phyloP scores from a whole-genome alignment of 768 basidiomycete genomes.

The Arthromyces matolae region DNA sequence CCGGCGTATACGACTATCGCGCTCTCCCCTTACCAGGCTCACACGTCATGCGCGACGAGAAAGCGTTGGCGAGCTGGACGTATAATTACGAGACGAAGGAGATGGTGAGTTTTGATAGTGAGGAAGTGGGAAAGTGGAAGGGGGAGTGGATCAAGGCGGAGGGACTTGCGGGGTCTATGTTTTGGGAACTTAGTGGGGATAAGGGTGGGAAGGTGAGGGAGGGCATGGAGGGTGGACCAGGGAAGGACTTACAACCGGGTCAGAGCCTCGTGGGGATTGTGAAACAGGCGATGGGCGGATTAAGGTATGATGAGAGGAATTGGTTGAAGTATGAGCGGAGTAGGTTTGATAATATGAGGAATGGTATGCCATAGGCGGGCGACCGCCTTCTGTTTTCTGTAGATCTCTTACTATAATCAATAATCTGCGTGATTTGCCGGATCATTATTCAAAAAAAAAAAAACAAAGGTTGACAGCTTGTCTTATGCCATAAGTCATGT shows the following conservation, averaged over 20 bases:
- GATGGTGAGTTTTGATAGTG: slow-evolving; percentile 81
- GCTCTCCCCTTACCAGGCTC: slow-evolving; percentile 77
- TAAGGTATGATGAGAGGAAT: slow-evolving; percentile 62
- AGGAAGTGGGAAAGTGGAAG: slow-evolving; percentile 65
- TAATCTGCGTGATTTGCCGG: background rate
- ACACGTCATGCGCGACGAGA: slow-evolving; percentile 60
- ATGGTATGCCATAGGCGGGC: slow-evolving; percentile 57
- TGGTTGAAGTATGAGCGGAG: slow-evolving; percentile 79
- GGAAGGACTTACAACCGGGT: slow-evolving; percentile 72
- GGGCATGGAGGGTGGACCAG: slow-evolving; percentile 70
- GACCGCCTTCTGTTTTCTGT: too few relatives aligned
- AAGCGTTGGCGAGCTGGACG: slow-evolving; percentile 74
- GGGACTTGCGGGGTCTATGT: slow-evolving; percentile 89
- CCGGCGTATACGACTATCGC: slow-evolving; percentile 91
- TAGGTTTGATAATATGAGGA: slow-evolving; percentile 76
- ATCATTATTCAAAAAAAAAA: background rate
- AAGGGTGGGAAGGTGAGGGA: slow-evolving; percentile 63
- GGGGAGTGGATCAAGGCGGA: slow-evolving; percentile 76
- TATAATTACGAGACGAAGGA: slow-evolving; percentile 74
- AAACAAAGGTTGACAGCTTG: slow-evolving; percentile 9
- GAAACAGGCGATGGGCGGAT: slow-evolving; percentile 71
- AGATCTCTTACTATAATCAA: background rate
- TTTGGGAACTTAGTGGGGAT: slow-evolving; percentile 91
- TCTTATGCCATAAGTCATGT: slow-evolving; percentile 4
- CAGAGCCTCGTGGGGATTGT: slow-evolving; percentile 70